Percentiles rank a stretch among this genome's conserved stretches.
These are phyloP conservation scores for Apostasia ramifera DNA, from an alignment of 106 monocot species.

Conservation along the genomic window DNA sequence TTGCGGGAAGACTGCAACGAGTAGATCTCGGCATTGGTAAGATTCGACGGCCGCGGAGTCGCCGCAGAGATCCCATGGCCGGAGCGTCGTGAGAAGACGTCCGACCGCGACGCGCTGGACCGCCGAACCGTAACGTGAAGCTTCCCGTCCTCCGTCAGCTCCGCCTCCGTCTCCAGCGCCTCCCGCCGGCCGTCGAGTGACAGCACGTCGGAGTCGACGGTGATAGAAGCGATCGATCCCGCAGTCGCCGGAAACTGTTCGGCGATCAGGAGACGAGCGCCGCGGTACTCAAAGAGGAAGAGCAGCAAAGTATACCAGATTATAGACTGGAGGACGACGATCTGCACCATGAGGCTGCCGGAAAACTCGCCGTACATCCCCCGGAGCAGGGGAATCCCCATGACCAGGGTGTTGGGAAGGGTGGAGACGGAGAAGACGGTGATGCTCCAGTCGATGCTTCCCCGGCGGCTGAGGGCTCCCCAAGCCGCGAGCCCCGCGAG, in stretches of 20 bases:
- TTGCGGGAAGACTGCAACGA: conserved; percentile 57
- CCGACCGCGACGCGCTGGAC: conserved; percentile 43
- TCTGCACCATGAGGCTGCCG: conserved; percentile 63
- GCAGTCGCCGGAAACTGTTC: conserved; percentile 54
- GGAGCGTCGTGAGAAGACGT: conserved; percentile 17
- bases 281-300: conserved; percentile 65
- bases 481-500: conserved; percentile 14
- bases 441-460: conserved; percentile 50
- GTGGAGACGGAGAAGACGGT: conserved; percentile 68
- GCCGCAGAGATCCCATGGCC: conserved; percentile 7
- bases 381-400: conserved; percentile 58
- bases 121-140: conserved; percentile 46
- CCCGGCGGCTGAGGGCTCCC: conserved; percentile 14
- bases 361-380: conserved; percentile 62
- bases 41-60: conserved; percentile 50
- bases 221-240: conserved; percentile 44
- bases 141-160: conserved; percentile 45
- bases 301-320: conserved; percentile 71
- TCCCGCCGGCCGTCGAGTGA: conserved; percentile 37
- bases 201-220: conserved; percentile 43
- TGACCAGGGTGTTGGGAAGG: conserved; percentile 68
- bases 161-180: conserved; percentile 29
- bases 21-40: conserved; percentile 67
- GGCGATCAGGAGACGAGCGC: conserved; percentile 32
- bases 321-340: conserved; percentile 69